These are phyloP conservation scores for Posidonia australis DNA, from an alignment of 106 monocot genomes.

Conservation along the genomic window DNA sequence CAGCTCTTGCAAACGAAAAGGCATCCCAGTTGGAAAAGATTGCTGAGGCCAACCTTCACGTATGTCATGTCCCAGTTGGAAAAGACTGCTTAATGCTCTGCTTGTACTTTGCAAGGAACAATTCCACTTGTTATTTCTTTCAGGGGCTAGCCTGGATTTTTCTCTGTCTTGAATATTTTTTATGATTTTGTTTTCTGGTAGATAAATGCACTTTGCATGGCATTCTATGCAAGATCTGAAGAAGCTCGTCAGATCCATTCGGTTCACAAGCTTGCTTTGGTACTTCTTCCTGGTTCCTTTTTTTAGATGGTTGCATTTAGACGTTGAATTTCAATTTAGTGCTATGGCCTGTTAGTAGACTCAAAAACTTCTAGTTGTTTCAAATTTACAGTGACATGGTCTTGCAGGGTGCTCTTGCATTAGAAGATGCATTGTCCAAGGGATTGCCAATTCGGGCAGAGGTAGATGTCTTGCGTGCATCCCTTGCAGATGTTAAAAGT, in stretches of 20 bases:
- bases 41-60: constrained; percentile 91
- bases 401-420: constrained; percentile 63
- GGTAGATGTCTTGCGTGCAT: constrained; percentile 46
- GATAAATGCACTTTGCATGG: constrained; percentile 97
- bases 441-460: constrained; percentile 62
- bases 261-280: constrained; percentile 91
- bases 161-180: not conserved
- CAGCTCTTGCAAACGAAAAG: constrained; percentile 79
- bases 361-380: not conserved
- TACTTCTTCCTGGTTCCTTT: constrained; percentile 13
- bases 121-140: not conserved
- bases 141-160: not conserved
- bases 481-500: constrained; percentile 69
- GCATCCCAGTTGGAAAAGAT: constrained; percentile 82
- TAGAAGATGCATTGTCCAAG: constrained; percentile 79
- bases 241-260: constrained; percentile 86
- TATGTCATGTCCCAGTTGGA: constrained; percentile 15
- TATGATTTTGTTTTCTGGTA: constrained; percentile 11
- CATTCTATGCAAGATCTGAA: constrained; percentile 97
- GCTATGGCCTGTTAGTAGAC: not conserved
- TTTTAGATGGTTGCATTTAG: not conserved
- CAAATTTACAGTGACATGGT: not conserved
- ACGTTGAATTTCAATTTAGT: not conserved
- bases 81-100: not conserved
- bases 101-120: not conserved